Conservation (phyloP, 2,329 filamentous ascomycete genomes). For the Hypoxylon sp. region DNA sequence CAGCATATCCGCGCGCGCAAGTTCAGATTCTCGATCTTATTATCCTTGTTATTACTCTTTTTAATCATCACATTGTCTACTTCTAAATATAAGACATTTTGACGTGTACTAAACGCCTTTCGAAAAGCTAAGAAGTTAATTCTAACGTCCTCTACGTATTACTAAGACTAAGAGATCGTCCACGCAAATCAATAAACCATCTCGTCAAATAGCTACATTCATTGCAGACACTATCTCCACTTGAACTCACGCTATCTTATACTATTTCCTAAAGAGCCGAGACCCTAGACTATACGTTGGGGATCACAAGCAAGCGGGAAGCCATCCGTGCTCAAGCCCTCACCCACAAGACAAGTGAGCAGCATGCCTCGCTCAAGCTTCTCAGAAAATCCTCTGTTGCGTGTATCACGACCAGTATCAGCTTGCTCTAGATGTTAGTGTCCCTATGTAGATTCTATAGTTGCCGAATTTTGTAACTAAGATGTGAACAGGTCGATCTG, state of each 20-base stretch:
- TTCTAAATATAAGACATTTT: too few relatives aligned
- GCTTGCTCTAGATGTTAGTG: slow-evolving; percentile 77
- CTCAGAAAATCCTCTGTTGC: slow-evolving; percentile 65
- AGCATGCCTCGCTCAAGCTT: slow-evolving; percentile 53
- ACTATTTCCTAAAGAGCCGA: slow-evolving; percentile 24
- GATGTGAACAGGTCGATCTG: slow-evolving; percentile 69
- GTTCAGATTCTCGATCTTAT: slow-evolving; percentile 28
- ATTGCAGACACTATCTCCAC: slow-evolving; percentile 32
- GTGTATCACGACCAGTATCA: slow-evolving; percentile 80
- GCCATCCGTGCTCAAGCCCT: slow-evolving; percentile 25
- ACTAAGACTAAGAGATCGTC: not conserved
- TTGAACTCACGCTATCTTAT: slow-evolving; percentile 28
- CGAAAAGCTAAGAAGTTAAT: slow-evolving; percentile 16
- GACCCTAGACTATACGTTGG: slow-evolving; percentile 18
- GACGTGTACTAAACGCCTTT: slow-evolving; percentile 3
- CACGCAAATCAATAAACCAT: slow-evolving; percentile 5
- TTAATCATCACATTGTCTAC: not conserved
- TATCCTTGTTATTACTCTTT: slow-evolving; percentile 5
- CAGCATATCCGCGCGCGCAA: slow-evolving; percentile 29
- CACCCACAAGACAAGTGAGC: slow-evolving; percentile 17
- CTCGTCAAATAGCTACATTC: slow-evolving; percentile 15
- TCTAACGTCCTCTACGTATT: slow-evolving; percentile 12
- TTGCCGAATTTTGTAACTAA: slow-evolving; percentile 29
- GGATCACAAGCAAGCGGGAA: slow-evolving; percentile 20
- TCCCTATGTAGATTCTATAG: slow-evolving; percentile 12